phyloP scores from a whole-genome alignment of 495 filamentous ascomycete genomes.

The Oleoguttula mirabilis region DNA sequence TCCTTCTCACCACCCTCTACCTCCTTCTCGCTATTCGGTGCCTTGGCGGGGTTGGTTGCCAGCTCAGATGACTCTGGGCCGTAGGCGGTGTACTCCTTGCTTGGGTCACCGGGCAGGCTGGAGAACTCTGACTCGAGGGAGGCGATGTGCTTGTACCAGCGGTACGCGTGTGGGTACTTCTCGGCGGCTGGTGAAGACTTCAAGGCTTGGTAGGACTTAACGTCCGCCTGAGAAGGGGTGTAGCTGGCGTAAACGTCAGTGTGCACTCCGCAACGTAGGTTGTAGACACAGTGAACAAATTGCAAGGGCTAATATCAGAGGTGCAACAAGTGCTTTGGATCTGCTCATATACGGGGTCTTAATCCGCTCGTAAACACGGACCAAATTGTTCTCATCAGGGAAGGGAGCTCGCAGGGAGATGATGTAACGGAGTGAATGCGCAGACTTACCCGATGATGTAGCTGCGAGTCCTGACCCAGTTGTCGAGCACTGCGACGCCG shows the following conservation, averaged over 20 bases:
- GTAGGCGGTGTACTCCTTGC: constrained; percentile 76
- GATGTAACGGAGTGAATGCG: constrained; percentile 5
- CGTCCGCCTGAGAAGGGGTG: constrained; percentile 85
- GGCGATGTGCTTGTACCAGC: constrained; percentile 98
- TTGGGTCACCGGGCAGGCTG: constrained; percentile 80
- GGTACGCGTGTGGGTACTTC: constrained; percentile 86
- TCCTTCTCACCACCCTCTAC: constrained; percentile 43
- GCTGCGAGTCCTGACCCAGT: constrained; percentile 77
- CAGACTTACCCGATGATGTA: constrained; percentile 79
- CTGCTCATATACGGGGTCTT: constrained; percentile 92
- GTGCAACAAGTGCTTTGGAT: constrained; percentile 65
- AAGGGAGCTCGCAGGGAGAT: constrained; percentile 19
- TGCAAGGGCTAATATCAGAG: constrained; percentile 71
- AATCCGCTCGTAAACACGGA: constrained; percentile 99
- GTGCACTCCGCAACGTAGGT: no score
- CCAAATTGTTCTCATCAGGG: constrained; percentile 86
- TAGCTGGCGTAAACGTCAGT: constrained; percentile 41
- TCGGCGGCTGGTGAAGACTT: constrained; percentile 57
- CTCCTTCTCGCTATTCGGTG: constrained; percentile 52
- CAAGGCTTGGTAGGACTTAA: constrained; percentile 83
- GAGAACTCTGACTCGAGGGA: constrained; percentile 83
- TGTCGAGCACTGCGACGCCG: constrained; percentile 64
- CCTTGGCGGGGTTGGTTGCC: constrained; percentile 75
- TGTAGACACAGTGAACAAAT: no score
- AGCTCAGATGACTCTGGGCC: constrained; percentile 70